Base-by-base conservation (phyloP, 2,329 filamentous ascomycete genomes). In the Amphichorda felina region DNA sequence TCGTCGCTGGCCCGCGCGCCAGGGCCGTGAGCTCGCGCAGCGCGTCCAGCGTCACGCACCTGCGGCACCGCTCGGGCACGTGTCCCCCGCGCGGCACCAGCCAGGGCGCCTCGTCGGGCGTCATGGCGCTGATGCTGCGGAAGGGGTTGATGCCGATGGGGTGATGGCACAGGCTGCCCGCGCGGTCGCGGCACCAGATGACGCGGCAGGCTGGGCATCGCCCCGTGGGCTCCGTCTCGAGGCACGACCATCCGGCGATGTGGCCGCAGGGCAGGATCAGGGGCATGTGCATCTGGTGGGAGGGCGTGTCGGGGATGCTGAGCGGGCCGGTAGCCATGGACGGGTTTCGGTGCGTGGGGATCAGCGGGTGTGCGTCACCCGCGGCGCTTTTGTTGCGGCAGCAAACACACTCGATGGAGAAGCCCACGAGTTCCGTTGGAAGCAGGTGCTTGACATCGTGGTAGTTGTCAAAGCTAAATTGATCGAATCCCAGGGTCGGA, bases 241-340 rank as follows among this genome's bases (percentile, higher is more conserved):
- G 14, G 38, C 38, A 40, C 15, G 29, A 17, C 30, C 27, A 33
- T 11, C 38, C 38, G 9, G 26, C 31, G 5, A 40, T 17, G 26
- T 40, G 38, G 11, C 38, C 38, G 24, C 38, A 40, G 15, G 38
- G 38, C 11, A 37, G 24, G 16, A 40, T 32, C 15, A 34, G n/a
- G n/a, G n/a, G n/a, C n/a, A n/a, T n/a, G n/a, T n/a, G n/a, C n/a
- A n/a, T n/a, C n/a, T n/a, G n/a, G n/a, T n/a, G n/a, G n/a, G n/a
- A n/a, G n/a, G n/a, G n/a, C n/a, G n/a, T n/a, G n/a, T n/a, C n/a
- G n/a, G n/a, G n/a, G n/a, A n/a, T n/a, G n/a, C n/a, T n/a, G n/a
- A n/a, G n/a, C n/a, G n/a, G n/a, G n/a, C n/a, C n/a, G n/a, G n/a
- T n/a, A n/a, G n/a, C n/a, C n/a, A n/a, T n/a, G n/a, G n/a, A n/a